Base-by-base conservation (phyloP, 2,329 filamentous ascomycete species). In the Fusarium sp. region DNA sequence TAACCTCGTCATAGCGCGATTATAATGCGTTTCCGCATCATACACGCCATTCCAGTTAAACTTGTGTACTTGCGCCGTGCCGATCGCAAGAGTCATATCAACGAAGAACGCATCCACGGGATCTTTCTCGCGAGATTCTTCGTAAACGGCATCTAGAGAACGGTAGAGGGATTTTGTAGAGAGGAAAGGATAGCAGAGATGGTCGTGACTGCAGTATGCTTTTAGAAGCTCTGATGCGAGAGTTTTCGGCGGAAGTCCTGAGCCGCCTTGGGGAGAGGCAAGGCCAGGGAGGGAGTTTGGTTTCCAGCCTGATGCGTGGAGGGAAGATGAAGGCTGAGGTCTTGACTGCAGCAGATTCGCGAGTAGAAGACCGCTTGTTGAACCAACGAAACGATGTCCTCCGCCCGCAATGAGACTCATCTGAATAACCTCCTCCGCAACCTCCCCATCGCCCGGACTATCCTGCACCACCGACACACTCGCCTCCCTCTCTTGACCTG, bases 81-180 rank as follows among this genome's bases (percentile, higher is more conserved):
- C 79, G 38, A 83, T 83, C 10, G 82, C 82, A 2, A 84, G 70
- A 0, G 80, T 74, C 79, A 84, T 83, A 61, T 84, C 78, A 35
- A 84, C 75, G 5, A 82, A 70, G 59, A 84, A 84, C 0, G 75
- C 76, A 24, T 82, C 78, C 13, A 77, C 77, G 4, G 68, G 57
- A 0, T 75, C 65, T 11, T 69, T 71, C 6, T 69, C 50, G 4
- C 50, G 63, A 1, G 44, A 18, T 6, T 77, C 70, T 31, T 75
- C 71, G 24, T 81, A 80, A 3, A 80, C 72, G 0, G 66, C 66
- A 9, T 79, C 74, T 8, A 77, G 10, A 1, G 75, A 75, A 2
- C 68, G 67, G 23, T 77, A 68, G 13, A 80, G 69, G 0, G 67
- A 71, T 5, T 68, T 73, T 0, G 77, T 77, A 1, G 76, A 76